Evolutionary conservation across 106 monocot species (phyloP), one percentile per base, ranked within the genome.

Genomic region (Phalaenopsis equestris): DNA sequence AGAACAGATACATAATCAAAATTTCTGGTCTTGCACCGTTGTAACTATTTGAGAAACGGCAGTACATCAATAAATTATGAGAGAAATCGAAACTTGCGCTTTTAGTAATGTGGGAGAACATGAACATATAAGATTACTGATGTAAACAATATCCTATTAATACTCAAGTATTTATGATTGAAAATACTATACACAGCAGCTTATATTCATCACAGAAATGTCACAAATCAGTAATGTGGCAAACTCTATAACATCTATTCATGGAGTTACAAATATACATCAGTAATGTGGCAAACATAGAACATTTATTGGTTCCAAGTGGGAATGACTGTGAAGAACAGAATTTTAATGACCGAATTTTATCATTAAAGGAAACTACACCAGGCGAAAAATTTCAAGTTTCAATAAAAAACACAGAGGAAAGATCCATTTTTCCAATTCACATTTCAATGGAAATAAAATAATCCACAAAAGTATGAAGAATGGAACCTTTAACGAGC

Each of bases 401-500:
- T 14, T 57, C 19, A 0, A 19, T 57, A 30, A 12, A 12, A 57
- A 57, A 57, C 57, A 5, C 18, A 57, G 17, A 15, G 1, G 19
- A 57, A 19, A 57, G 57, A 57, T 57, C 18, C 57, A 57, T 17
- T 57, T 17, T 15, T 57, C 18, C 57, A 12, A 17, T 5, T 17
- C 18, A 9, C 14, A 17, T 5, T 4, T 21, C 30, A 3, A 67
- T 21, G 18, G n/a, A 67, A 67, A 67, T 5, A 67, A 67, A 67
- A 67, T 7, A 68, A 1, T 68, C 8, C 12, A 68, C 10, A 68
- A 37, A 30, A 37, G 36, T 36, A 68, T 36, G 37, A 68, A 68
- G 68, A 68, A 37, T 36, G 11, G 4, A 3, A 75, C 75, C 75
- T 75, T 75, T 17, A 48, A 75, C 75, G 9, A 75, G 75, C 23